These are phyloP conservation scores for Gypsophila paniculata DNA, from an alignment of 179 eudicot species.

Conservation along the genomic window DNA sequence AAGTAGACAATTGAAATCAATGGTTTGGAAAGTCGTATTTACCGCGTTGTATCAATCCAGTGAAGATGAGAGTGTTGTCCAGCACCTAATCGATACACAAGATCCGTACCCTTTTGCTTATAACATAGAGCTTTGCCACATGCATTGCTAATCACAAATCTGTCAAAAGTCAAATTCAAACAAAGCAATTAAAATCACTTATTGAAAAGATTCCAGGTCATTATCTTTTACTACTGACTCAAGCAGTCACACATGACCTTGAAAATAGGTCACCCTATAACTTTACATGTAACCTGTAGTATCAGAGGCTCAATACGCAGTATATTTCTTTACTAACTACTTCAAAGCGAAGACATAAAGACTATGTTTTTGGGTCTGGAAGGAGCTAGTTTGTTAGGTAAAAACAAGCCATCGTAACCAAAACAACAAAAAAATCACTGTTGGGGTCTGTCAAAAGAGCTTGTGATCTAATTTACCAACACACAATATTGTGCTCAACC, in stretches of 20 bases:
- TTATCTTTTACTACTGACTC: neutral
- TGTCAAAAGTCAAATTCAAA: conserved; percentile 25
- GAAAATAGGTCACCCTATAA: neutral
- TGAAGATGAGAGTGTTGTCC: conserved; percentile 84
- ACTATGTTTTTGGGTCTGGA: neutral
- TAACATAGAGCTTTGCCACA: conserved; percentile 67
- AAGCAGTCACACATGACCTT: neutral
- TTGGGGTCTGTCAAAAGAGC: neutral
- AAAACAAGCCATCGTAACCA: neutral
- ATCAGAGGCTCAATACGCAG: neutral
- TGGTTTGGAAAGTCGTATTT: conserved; percentile 9
- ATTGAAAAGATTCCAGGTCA: neutral
- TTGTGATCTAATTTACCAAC: neutral
- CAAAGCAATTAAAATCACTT: neutral
- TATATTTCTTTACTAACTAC: neutral
- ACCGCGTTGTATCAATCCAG: conserved; percentile 82
- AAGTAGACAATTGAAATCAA: neutral
- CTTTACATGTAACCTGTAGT: neutral
- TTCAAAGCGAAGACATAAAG: neutral
- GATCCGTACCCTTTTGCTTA: conserved; percentile 84
- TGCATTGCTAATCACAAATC: conserved; percentile 90
- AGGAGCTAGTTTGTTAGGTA: neutral
- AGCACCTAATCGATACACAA: conserved; percentile 44
- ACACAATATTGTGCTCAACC: neutral
- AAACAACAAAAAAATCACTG: neutral